Conservation (phyloP, 129 eudicot genomes). For the Saussurea involucrata region DNA sequence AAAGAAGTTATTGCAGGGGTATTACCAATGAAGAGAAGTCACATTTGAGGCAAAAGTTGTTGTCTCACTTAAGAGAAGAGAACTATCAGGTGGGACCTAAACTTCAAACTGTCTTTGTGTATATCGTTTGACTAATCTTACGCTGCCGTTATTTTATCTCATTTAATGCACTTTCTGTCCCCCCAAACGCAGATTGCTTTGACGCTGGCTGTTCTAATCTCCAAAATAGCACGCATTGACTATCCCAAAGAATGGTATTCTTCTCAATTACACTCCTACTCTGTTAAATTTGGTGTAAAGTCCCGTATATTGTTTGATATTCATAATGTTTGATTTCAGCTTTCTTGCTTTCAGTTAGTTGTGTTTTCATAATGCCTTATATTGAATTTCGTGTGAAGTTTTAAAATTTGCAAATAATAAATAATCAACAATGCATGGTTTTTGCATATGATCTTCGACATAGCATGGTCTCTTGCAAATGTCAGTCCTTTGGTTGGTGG, state of each 20-base stretch:
- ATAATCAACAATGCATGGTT: not conserved
- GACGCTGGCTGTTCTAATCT: slow-evolving; percentile 82
- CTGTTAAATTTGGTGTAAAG: not conserved
- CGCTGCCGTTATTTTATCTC: not conserved
- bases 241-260: slow-evolving; percentile 92
- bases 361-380: not conserved
- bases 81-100: slow-evolving; percentile 66
- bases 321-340: not conserved
- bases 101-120: not conserved
- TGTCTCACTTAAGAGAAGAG: slow-evolving; percentile 92
- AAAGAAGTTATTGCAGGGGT: slow-evolving; percentile 53
- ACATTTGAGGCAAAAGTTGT: slow-evolving; percentile 67
- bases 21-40: slow-evolving; percentile 78
- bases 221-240: slow-evolving; percentile 93
- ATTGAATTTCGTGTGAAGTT: not conserved
- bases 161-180: slow-evolving; percentile 4
- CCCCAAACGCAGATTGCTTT: slow-evolving; percentile 63
- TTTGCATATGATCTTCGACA: not conserved
- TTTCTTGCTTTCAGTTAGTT: not conserved
- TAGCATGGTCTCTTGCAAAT: not conserved
- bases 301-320: not conserved
- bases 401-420: not conserved
- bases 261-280: not conserved
- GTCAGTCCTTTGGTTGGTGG: not conserved
- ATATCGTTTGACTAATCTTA: not conserved